Conservation (phyloP, 148 eudicot genomes). For the Dianthus caryophyllus region DNA sequence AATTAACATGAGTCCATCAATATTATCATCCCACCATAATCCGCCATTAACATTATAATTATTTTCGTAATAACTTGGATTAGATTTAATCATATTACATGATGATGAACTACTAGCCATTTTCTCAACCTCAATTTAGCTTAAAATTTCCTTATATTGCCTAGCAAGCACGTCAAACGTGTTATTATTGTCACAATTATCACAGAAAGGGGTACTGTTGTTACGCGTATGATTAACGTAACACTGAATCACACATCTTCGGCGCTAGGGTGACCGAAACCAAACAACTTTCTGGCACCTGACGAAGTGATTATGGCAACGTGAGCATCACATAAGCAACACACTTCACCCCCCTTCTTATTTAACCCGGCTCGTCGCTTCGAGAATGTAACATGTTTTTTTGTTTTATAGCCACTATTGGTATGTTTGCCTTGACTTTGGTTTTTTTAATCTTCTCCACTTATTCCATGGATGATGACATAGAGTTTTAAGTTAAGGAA, state of each 20-base stretch:
- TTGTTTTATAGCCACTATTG: constrained; percentile 14
- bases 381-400: constrained; percentile 23
- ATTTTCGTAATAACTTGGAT: background rate
- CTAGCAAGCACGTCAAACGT: background rate
- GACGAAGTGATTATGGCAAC: constrained; percentile 21
- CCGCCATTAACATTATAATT: background rate
- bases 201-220: too few species aligned
- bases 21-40: constrained; percentile 22
- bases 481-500: background rate
- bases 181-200: background rate
- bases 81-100: background rate
- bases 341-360: constrained; percentile 20
- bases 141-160: background rate
- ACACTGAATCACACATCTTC: constrained; percentile 11
- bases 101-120: constrained; percentile 6
- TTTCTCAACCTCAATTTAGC: background rate
- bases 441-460: background rate
- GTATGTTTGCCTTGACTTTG: constrained; percentile 21
- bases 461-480: background rate
- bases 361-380: constrained; percentile 20
- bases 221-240: background rate
- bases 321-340: constrained; percentile 16
- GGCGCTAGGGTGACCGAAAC: constrained; percentile 23
- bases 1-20: constrained; percentile 6
- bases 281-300: constrained; percentile 20